Base-by-base conservation (phyloP, 139 green algal species). In the Chlamydomonas applanata region DNA sequence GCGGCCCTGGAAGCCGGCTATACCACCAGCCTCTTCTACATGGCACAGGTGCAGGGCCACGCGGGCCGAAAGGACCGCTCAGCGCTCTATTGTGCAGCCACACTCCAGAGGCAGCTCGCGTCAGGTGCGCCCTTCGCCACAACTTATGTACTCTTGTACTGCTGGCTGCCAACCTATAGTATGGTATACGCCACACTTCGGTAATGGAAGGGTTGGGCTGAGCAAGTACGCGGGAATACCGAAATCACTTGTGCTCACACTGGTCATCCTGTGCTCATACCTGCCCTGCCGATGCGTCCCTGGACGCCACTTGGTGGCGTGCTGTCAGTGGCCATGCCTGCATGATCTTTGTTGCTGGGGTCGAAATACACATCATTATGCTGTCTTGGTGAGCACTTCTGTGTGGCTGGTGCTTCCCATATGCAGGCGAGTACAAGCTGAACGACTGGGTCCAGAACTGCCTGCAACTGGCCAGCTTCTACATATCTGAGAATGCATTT, bases 391-490 rank as follows among this genome's bases (percentile, higher is more conserved):
- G 2, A 27, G 40, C 24, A 34, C 22, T n/a, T 34, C 16, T 35
- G 19, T 61, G 44, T 27, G 30, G 7, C 40, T 19, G 7, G 7
- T 49, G 40, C 11, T 7, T 7, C 40, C 7, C 40, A 49, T 49
- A 49, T 54, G 49, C 79, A 87, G 81, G 81, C 35, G 67, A 72
- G 19, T 78, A 77, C 20, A 69, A 82, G 17, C 27, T 84, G 24
- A 70, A 85, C 56, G 79, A 85, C 19, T 90, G 85, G 85, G 77
- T 87, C 30, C 82, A 87, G 66, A 90, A 90, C 72, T 86, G 77
- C 59, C 53, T 85, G 59, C 85, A 90, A 68, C 78, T 90, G 33
- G 72, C 74, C 30, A 69, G 67, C 30, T 87, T 75, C 52, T 90
- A 86, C 75, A 56, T 80, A 20, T 73, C 79, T 20, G 24, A 57